A percentile compares a stretch with the other conserved stretches of the same genome.
Conservation (phyloP, 768 basidiomycete genomes). For the Grammothele lineata region DNA sequence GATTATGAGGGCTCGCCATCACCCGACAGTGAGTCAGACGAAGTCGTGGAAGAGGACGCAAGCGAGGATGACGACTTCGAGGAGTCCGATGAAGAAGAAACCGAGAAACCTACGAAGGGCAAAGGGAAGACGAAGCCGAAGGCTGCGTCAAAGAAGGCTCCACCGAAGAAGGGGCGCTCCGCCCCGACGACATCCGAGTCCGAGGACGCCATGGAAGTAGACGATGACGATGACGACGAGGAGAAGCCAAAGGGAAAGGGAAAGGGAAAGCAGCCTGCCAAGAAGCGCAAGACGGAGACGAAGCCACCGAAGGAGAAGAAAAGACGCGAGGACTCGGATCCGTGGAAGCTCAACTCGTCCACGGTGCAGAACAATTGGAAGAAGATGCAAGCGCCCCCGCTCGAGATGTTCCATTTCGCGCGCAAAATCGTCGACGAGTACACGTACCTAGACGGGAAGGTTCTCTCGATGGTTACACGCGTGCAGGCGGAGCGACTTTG, state of each 20-base stretch:
- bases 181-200: conserved; percentile 17
- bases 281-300: conserved; percentile 40
- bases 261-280: conserved; percentile 22
- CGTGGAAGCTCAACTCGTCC: conserved; percentile 68
- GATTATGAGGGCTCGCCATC: conserved; percentile 13
- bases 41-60: neutral
- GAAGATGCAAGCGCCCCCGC: conserved; percentile 74
- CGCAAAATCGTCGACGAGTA: conserved; percentile 93
- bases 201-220: conserved; percentile 22
- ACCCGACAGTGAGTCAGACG: neutral
- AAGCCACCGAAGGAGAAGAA: conserved; percentile 50
- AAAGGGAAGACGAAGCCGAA: conserved; percentile 22
- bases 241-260: conserved; percentile 16
- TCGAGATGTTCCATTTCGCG: conserved; percentile 91
- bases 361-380: conserved; percentile 71
- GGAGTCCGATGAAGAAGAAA: conserved; percentile 20
- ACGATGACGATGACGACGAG: conserved; percentile 14
- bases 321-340: conserved; percentile 60
- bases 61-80: conserved; percentile 4
- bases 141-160: conserved; percentile 9
- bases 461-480: conserved; percentile 72
- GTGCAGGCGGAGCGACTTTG: conserved; percentile 78
- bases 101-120: conserved; percentile 26
- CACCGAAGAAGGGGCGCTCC: conserved; percentile 5
- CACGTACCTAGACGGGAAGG: conserved; percentile 82